Evolutionary conservation across 139 green algal species (phyloP), one percentile per base, ranked within the genome.

Genomic region (Nannochloris sp.): DNA sequence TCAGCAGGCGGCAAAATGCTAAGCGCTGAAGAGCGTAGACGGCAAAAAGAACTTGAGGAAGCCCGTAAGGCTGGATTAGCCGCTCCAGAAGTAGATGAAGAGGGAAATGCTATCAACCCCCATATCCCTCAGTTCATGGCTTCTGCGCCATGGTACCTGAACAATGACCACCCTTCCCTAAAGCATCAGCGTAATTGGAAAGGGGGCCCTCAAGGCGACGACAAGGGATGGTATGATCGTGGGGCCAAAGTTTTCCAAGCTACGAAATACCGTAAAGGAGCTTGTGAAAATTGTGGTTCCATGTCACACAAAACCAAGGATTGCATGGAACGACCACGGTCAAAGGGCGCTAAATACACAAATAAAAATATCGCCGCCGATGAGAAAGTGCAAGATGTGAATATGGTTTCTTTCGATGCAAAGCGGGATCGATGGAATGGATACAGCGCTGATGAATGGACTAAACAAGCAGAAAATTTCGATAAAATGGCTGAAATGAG

Each of bases 111-210:
- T 54, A 99, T 99, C 71, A 99, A 99, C 80, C 95, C 95, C 0
- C 95, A 99, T 64, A 99, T 99, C 58, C 95, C 95, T 4, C 83
- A 97, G 80, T 98, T 97, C 69, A 99, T 99, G 94, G 85, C 84
- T 42, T 87, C 65, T 47, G 95, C 91, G 36, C 94, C 94, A 9
- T 99, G 94, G 94, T 99, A 99, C 80, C 73, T 98, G 29, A 94
- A 92, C 69, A 75, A 87, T 53, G 74, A 80, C 54, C 60, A 87
- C 42, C 92, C 94, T 24, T 89, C 80, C 4, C 76, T 99, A 65
- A 96, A 97, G 86, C 94, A 99, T 91, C 94, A 99, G 72, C 83
- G 87, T 34, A 92, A 98, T 71, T 99, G 93, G 92, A 90, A 90
- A 51, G 60, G 81, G 23, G 76, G 84, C 55, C 66, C 74, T 10